phyloP scores from a whole-genome alignment of 306 rosid species.

The Dalbergia cochinchinensis region DNA sequence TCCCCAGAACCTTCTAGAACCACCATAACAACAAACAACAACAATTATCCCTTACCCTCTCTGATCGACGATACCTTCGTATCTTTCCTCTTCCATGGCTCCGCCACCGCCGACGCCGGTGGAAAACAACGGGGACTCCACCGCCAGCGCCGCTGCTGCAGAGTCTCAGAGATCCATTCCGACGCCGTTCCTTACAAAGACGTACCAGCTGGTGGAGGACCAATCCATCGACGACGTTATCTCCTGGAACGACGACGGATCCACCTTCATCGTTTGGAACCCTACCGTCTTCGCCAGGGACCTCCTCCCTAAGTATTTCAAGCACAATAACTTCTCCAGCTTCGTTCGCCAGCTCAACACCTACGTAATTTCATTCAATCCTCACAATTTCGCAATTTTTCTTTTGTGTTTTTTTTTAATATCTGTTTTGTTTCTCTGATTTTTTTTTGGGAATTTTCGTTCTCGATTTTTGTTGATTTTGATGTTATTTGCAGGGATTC shows the following conservation, averaged over 20 bases:
- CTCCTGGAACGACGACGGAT: conserved; percentile 93
- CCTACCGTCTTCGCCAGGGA: conserved; percentile 89
- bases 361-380: conserved; percentile 60
- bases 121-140: conserved; percentile 53
- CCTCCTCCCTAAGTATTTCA: conserved; percentile 84
- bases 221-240: conserved; percentile 74
- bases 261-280: conserved; percentile 92
- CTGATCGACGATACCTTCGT: not conserved
- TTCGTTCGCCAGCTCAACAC: conserved; percentile 96
- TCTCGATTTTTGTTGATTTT: not conserved
- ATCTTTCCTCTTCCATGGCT: conserved; percentile 50
- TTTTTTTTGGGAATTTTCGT: not conserved
- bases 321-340: conserved; percentile 96
- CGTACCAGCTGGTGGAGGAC: conserved; percentile 82
- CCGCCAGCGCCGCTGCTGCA: conserved; percentile 28
- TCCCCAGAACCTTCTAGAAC: conserved; percentile 84
- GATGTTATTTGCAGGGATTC: conserved; percentile 63
- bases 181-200: conserved; percentile 88
- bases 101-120: conserved; percentile 47
- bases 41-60: not conserved
- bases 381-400: not conserved
- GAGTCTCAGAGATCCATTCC: conserved; percentile 68
- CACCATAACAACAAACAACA: conserved; percentile 9
- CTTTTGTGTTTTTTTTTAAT: not conserved
- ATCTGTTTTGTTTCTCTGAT: not conserved